Evolutionary conservation across 2,329 filamentous ascomycete species (phyloP).

Genomic region (Fusarium multiceps): DNA sequence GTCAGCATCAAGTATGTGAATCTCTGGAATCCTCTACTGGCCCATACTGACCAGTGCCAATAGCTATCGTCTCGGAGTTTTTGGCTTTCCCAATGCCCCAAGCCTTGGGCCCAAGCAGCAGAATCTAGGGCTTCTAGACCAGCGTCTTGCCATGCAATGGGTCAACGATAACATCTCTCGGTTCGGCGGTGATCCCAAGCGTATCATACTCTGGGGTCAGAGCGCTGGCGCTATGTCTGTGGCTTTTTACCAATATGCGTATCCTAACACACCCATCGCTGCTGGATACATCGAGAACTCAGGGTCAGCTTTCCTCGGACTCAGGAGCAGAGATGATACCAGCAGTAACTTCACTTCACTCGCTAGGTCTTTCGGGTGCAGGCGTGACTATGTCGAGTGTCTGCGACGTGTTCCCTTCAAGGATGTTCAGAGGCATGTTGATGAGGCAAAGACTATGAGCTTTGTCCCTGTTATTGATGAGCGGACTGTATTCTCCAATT

Average conservation of each 20-base stretch:
- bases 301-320: neutral
- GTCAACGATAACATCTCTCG: neutral
- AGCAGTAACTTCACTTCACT: slow-evolving; percentile 3
- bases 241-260: slow-evolving; percentile 13
- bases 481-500: slow-evolving; percentile 5
- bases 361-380: slow-evolving; percentile 2
- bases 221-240: slow-evolving; percentile 11
- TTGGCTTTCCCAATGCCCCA: slow-evolving; percentile 7
- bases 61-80: slow-evolving; percentile 9
- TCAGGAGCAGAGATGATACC: neutral
- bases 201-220: slow-evolving; percentile 9
- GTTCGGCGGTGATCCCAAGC: neutral
- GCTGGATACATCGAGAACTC: slow-evolving; percentile 14
- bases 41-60: neutral
- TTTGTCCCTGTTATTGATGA: slow-evolving; percentile 11
- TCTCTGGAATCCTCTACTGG: neutral
- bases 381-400: neutral
- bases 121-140: slow-evolving; percentile 6
- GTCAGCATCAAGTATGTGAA: slow-evolving; percentile 13
- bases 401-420: neutral
- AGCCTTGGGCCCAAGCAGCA: neutral
- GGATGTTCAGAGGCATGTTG: slow-evolving; percentile 3
- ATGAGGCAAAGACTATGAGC: neutral
- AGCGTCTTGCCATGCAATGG: slow-evolving; percentile 14
- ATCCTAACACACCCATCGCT: slow-evolving; percentile 2